Evolutionary conservation across 139 green algal species (phyloP), one percentile per base, ranked within the genome.

Genomic region (Eudorina sp.): DNA sequence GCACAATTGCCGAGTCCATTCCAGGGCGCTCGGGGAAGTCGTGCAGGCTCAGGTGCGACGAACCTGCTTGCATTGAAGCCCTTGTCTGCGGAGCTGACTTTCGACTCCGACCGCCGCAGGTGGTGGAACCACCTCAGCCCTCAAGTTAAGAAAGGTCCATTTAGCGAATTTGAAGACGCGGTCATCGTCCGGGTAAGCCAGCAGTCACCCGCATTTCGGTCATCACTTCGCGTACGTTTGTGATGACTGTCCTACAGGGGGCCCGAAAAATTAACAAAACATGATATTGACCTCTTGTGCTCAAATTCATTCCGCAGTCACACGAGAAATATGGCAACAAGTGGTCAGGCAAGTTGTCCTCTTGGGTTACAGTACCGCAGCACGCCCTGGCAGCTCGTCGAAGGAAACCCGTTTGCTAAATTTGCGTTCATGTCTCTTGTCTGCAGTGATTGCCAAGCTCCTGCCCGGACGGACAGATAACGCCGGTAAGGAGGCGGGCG

Each of bases 91-190:
- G 31, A 64, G 9, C 3, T 66, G 16, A 43, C 53, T 85, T 38
- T 29, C 5, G 14, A 38, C 4, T 0, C 38, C 13, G 18, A 6
- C 21, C 21, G 7, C 76, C 60, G 69, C 83, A 96, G 95, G 55
- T 98, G 95, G 95, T 96, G 91, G 91, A 98, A 98, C 88, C 96
- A 98, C 90, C 92, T 98, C 25, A 94, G 97, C 75, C 96, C 95
- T 19, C 88, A 91, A 27, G 92, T 98, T 9, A 97, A 96, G 58
- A 97, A 96, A 81, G 92, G 91, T 0, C 89, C 96, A 1, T 97
- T 97, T 84, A 93, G 77, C 36, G 89, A 97, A 5, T 96, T 91
- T 85, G 95, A 97, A 85, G 95, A 97, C 83, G 92, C 92, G 0
- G 89, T 96, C 29, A 96, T 97, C 75, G 91, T 97, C 79, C 90